These are phyloP conservation scores for Xerocomellus dryophilus DNA, from an alignment of 768 basidiomycete species.

Conservation along the genomic window DNA sequence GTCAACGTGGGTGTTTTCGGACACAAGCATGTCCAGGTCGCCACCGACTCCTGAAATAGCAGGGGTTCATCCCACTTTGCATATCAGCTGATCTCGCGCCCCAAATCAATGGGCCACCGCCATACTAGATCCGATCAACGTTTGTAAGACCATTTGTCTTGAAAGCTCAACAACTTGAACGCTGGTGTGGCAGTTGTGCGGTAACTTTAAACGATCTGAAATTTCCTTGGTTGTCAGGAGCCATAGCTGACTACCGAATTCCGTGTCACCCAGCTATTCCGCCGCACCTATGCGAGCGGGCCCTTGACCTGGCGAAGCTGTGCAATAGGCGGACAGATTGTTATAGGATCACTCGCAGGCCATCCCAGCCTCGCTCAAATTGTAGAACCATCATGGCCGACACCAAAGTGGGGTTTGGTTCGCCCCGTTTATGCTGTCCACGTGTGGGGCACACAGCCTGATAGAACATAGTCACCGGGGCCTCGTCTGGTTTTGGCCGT, in stretches of 20 bases:
- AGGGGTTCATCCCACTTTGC: no score
- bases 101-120: no score
- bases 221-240: background rate
- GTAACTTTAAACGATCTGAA: background rate
- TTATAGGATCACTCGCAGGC: background rate
- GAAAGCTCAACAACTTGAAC: no score
- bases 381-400: conserved; percentile 5
- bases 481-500: conserved; percentile 40
- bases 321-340: background rate
- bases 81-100: no score
- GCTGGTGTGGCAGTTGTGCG: background rate
- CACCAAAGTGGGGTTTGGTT: background rate
- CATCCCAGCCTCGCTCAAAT: background rate
- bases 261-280: background rate
- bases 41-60: background rate
- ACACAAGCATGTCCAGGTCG: background rate
- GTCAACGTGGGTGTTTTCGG: background rate
- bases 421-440: no score
- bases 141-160: background rate
- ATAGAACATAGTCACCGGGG: conserved; percentile 29
- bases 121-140: background rate
- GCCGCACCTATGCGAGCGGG: background rate
- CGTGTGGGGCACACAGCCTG: background rate
- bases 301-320: background rate
- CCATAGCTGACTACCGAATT: background rate